These are phyloP conservation scores for Escovopsis sp. DNA, from an alignment of 2,329 filamentous ascomycete genomes.

Conservation along the genomic window DNA sequence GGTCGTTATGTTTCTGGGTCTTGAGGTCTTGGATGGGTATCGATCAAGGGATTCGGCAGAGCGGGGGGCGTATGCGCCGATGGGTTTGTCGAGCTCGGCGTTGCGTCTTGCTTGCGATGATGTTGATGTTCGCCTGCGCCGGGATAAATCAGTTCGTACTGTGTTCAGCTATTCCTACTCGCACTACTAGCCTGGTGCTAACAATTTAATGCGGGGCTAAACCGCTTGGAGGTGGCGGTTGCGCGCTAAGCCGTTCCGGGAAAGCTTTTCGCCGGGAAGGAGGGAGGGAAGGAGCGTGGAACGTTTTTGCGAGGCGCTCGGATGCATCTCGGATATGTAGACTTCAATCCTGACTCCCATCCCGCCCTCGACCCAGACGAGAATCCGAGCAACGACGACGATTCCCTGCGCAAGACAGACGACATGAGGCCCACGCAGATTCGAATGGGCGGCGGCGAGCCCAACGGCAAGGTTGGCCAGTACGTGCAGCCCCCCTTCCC, in stretches of 20 bases:
- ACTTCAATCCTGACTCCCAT: background rate
- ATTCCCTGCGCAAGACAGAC: conserved; percentile 2
- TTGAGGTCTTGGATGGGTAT: background rate
- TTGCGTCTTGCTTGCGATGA: background rate
- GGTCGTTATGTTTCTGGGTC: background rate
- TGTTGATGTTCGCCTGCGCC: background rate
- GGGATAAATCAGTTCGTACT: too few relatives aligned
- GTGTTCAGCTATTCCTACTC: too few relatives aligned
- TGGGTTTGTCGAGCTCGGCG: background rate
- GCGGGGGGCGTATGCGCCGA: background rate
- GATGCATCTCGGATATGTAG: too few relatives aligned
- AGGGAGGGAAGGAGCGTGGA: too few relatives aligned
- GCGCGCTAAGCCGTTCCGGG: conserved; percentile 19
- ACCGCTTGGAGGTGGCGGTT: background rate
- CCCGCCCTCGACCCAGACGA: conserved; percentile 3
- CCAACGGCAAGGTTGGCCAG: conserved; percentile 20
- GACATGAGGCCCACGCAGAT: conserved; percentile 29
- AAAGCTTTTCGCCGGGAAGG: conserved; percentile 18
- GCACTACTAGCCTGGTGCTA: too few relatives aligned
- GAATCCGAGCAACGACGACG: conserved; percentile 6
- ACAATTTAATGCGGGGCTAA: too few relatives aligned
- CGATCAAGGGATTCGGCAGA: background rate
- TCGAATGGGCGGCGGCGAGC: conserved; percentile 19
- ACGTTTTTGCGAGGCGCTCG: too few relatives aligned
- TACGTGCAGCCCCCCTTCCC: conserved; percentile 13